Base-by-base conservation (phyloP, 163 green algal species). In the Chlamydomonas reinhardtii region DNA sequence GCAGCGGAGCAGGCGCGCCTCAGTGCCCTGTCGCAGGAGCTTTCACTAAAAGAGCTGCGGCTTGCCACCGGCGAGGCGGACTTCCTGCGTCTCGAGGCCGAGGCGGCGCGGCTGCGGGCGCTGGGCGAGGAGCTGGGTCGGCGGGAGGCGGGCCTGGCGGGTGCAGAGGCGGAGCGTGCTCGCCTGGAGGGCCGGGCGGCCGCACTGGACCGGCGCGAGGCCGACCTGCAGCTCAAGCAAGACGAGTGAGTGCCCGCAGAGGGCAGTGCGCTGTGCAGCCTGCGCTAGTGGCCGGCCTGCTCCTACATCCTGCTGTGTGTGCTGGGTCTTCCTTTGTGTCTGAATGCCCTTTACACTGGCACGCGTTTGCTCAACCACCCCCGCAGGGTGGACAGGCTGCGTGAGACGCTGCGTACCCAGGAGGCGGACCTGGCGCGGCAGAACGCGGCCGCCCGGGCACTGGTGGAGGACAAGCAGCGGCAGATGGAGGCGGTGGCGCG, bases 401-500 rank as follows among this genome's bases (percentile, higher is more conserved):
- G 82, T 11, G 56, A 76, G 17, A 37, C 61, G 17, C 72, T 87
- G 14, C 11, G n/a, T 3, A n/a, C 29, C 3, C 82, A 75, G 37
- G 35, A 81, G 71, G 82, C 61, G 35, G 82, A 87, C 8, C 64
- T 87, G 59, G 39, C 66, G 39, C 61, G 61, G 25, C 82, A 87
- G 82, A 73, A 87, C 31, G 71, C 56, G 2, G n/a, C 72, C n/a
- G 82, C 39, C 9, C 72, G 59, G 29, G 72, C 69, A 35, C 82
- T 87, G n/a, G 82, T 87, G 59, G 72, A 73, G 59, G 82, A 87
- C 32, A 87, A 87, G 82, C 82, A 87, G 82, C 82, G 82, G 29
- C 48, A 74, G 61, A 12, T 87, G 82, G 82, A 82, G 4, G 82
- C 82, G 31, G 72, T 65, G 54, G 34, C 68, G 59, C n/a, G 31